Evolutionary conservation across 345 rosid species (phyloP).

Genomic region (Arabidopsis arenosa): DNA sequence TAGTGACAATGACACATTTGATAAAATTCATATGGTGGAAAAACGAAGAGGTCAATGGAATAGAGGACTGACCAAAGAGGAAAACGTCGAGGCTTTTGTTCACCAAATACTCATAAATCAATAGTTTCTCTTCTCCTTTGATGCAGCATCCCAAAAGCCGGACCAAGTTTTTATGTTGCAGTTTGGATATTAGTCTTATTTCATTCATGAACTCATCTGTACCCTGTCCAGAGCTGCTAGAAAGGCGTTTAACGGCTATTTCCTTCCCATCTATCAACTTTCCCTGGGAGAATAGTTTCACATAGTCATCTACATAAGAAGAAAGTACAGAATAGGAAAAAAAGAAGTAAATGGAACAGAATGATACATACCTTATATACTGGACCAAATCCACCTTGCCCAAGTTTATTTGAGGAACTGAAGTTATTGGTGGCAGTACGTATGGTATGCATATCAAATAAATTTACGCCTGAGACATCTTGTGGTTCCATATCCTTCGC

Average conservation of each 20-base stretch:
- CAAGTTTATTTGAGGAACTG: conserved; percentile 35
- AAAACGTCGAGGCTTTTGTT: conserved; percentile 61
- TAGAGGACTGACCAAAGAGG: conserved; percentile 51
- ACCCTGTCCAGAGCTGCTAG: conserved; percentile 58
- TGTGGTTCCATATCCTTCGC: conserved; percentile 22
- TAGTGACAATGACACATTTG: not conserved
- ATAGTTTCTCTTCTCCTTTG: conserved; percentile 51
- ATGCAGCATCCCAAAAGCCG: conserved; percentile 64
- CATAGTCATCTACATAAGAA: not conserved
- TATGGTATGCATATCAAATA: conserved; percentile 29
- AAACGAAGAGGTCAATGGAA: not conserved
- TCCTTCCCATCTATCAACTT: conserved; percentile 48
- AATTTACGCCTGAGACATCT: conserved; percentile 31
- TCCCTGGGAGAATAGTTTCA: conserved; percentile 45
- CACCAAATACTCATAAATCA: conserved; percentile 63
- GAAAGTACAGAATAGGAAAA: not conserved
- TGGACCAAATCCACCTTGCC: conserved; percentile 49
- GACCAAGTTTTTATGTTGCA: conserved; percentile 74
- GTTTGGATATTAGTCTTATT: conserved; percentile 50
- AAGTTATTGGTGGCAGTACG: conserved; percentile 40
- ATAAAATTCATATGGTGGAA: not conserved
- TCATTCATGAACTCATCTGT: conserved; percentile 53
- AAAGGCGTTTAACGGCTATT: conserved; percentile 58
- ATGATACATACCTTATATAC: conserved; percentile 40
- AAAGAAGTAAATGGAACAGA: not conserved